A percentile compares a stretch with the other conserved stretches of the same genome.
These are phyloP conservation scores for Fusarium nematophilum DNA, from an alignment of 2,329 filamentous ascomycete genomes.

Conservation along the genomic window DNA sequence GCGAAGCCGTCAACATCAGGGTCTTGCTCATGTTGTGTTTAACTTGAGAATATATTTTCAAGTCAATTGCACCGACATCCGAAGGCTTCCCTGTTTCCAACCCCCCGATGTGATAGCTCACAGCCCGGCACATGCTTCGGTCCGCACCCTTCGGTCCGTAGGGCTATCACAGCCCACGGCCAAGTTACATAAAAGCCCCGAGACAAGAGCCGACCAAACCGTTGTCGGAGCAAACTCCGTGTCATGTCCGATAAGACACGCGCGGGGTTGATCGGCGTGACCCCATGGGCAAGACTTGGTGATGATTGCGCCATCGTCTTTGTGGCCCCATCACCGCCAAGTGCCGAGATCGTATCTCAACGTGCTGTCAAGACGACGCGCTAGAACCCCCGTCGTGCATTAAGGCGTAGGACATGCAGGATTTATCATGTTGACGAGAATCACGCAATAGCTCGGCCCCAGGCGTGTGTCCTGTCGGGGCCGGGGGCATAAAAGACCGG, in stretches of 20 bases:
- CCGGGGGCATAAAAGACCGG: conserved; percentile 24
- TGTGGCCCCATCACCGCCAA: conserved; percentile 1
- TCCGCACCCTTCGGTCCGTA: too few species aligned
- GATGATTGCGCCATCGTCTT: conserved; percentile 35
- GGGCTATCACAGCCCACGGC: too few species aligned
- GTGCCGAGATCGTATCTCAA: conserved; percentile 11
- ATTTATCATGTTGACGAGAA: conserved; percentile 30
- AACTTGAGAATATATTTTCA: too few species aligned
- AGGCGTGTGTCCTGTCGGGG: too few species aligned
- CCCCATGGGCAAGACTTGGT: conserved; percentile 33
- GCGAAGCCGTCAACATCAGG: too few species aligned
- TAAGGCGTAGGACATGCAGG: conserved; percentile 5
- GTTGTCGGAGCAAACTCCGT: too few species aligned
- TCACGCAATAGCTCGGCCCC: conserved; percentile 37
- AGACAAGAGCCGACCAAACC: not conserved
- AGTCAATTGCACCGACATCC: too few species aligned
- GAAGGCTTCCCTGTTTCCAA: too few species aligned
- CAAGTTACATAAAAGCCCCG: conserved; percentile 10
- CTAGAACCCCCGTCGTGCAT: conserved; percentile 2
- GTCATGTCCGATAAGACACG: not conserved
- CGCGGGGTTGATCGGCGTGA: conserved; percentile 9
- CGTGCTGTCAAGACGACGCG: not conserved
- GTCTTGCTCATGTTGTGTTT: too few species aligned
- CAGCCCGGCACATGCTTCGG: too few species aligned
- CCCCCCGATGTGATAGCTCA: too few species aligned